phyloP scores from a whole-genome alignment of 306 rosid genomes.

The Gleditsia sinensis region DNA sequence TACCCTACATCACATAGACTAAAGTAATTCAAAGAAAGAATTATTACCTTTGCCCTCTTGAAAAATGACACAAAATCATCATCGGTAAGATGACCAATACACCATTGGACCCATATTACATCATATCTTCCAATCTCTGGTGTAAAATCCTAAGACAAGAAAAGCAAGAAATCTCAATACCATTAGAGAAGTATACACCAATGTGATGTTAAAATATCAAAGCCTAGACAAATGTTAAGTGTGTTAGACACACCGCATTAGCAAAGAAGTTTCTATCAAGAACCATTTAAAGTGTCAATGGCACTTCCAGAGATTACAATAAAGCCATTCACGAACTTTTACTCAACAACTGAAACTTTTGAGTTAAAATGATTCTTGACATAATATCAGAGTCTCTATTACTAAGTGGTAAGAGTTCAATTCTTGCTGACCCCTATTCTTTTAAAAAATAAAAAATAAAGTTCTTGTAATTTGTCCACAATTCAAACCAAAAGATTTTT shows the following conservation, averaged over 20 bases:
- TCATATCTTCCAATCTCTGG: conserved; percentile 88
- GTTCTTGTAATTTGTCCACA: no score
- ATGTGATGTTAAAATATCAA: neutral
- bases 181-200: conserved; percentile 2
- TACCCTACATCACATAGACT: neutral
- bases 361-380: no score
- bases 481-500: no score
- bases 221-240: neutral
- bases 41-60: conserved; percentile 76
- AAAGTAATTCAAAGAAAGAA: conserved; percentile 24
- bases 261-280: neutral
- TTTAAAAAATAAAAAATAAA: no score
- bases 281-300: neutral
- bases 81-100: conserved; percentile 97
- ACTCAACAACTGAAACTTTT: no score
- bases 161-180: conserved; percentile 35
- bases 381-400: no score
- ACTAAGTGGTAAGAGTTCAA: no score
- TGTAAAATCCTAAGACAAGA: conserved; percentile 72
- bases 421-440: no score
- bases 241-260: neutral
- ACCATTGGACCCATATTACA: conserved; percentile 98
- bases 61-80: conserved; percentile 90
- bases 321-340: no score
- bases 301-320: no score